These are phyloP conservation scores for Meira miltonrushii DNA, from an alignment of 1,284 basidiomycete genomes.

Conservation along the genomic window DNA sequence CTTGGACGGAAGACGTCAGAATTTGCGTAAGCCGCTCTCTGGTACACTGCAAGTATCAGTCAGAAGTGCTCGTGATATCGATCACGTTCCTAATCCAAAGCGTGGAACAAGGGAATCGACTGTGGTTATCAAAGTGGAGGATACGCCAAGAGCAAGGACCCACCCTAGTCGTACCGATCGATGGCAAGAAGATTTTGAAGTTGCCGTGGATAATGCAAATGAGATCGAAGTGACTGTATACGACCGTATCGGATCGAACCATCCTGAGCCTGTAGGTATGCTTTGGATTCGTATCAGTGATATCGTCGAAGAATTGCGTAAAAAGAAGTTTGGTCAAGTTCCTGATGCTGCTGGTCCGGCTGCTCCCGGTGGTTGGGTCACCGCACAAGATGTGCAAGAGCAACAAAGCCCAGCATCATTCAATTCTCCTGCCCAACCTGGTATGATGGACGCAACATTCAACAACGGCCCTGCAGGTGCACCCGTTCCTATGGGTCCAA, in stretches of 20 bases:
- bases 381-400: slow-evolving; percentile 42
- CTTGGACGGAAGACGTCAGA: slow-evolving; percentile 73
- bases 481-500: slow-evolving; percentile 29
- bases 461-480: slow-evolving; percentile 36
- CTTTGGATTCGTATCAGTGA: slow-evolving; percentile 94
- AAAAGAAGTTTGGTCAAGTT: slow-evolving; percentile 77
- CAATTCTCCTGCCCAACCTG: slow-evolving; percentile 14
- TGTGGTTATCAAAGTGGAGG: slow-evolving; percentile 93
- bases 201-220: slow-evolving; percentile 93
- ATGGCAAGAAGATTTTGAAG: slow-evolving; percentile 97
- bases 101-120: slow-evolving; percentile 65
- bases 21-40: slow-evolving; percentile 85
- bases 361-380: slow-evolving; percentile 46
- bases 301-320: slow-evolving; percentile 84
- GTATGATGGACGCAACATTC: slow-evolving; percentile 19
- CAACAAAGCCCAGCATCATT: not conserved
- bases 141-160: slow-evolving; percentile 83
- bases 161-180: slow-evolving; percentile 88
- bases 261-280: slow-evolving; percentile 85
- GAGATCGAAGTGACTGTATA: slow-evolving; percentile 96
- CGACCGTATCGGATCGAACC: slow-evolving; percentile 73
- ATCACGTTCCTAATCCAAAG: slow-evolving; percentile 72
- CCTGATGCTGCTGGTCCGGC: slow-evolving; percentile 24
- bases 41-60: slow-evolving; percentile 87
- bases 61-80: slow-evolving; percentile 84